Evolutionary conservation across 495 filamentous ascomycete genomes (phyloP).

Genomic region (Amphirosellinia nigrospora): DNA sequence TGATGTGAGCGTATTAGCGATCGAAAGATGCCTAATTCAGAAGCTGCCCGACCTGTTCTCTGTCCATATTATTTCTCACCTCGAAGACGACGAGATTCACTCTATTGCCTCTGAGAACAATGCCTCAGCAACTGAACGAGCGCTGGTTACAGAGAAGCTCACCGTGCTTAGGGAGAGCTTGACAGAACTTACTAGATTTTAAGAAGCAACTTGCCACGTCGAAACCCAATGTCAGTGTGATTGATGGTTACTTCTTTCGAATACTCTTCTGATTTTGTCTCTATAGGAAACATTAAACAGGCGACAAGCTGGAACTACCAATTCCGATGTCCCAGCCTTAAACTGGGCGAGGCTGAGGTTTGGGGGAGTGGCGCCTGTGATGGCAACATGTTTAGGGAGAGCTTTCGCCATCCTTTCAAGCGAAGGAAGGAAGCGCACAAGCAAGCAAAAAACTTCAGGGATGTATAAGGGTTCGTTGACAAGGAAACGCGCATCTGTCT

Average conservation of each 20-base stretch:
- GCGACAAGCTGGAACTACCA: not conserved
- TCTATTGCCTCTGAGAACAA: not conserved
- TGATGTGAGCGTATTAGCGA: not conserved
- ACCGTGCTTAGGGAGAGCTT: not conserved
- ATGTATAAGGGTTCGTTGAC: not conserved
- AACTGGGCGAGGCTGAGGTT: not conserved
- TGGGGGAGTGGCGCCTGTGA: not conserved
- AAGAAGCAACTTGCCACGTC: not conserved
- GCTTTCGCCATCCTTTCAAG: not conserved
- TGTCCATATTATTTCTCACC: not conserved
- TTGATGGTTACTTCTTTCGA: not conserved
- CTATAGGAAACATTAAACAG: not conserved
- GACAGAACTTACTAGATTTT: not conserved
- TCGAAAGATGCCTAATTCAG: constrained; percentile 1
- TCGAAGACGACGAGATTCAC: not conserved
- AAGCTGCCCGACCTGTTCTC: not conserved
- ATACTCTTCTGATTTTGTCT: not conserved
- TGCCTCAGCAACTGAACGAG: not conserved
- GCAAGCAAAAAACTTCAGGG: not conserved
- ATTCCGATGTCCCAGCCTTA: not conserved
- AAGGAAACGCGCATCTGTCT: not conserved
- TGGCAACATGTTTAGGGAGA: not conserved
- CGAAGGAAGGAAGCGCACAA: not conserved
- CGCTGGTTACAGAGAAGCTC: not conserved
- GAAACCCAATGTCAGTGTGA: not conserved